These are phyloP conservation scores for Ochetophila trinervis DNA, from an alignment of 306 rosid species.

Conservation along the genomic window DNA sequence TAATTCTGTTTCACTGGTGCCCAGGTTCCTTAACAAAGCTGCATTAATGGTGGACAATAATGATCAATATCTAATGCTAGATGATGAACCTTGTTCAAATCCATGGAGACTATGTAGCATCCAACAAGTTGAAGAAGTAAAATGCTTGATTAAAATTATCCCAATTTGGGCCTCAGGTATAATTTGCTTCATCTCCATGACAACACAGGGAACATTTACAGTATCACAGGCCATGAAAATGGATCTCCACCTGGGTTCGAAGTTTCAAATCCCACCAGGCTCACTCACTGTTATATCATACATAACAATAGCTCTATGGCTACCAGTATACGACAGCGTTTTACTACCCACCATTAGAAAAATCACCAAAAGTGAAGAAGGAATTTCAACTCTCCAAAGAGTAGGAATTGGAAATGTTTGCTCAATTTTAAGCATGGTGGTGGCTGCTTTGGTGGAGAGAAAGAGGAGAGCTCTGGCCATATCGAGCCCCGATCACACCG, in stretches of 20 bases:
- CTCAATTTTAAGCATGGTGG: constrained; percentile 51
- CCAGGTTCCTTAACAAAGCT: constrained; percentile 54
- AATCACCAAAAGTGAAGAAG: constrained; percentile 48
- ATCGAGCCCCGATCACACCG: constrained; percentile 22
- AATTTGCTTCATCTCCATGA: constrained; percentile 32
- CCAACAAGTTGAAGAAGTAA: constrained; percentile 69
- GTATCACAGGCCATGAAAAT: constrained; percentile 59
- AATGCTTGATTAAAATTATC: constrained; percentile 47
- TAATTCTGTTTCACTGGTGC: neutral
- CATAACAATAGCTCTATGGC: constrained; percentile 41
- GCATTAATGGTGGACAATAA: constrained; percentile 38
- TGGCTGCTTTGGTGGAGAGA: constrained; percentile 48
- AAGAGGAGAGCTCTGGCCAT: constrained; percentile 40
- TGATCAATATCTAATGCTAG: constrained; percentile 26
- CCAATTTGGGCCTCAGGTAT: constrained; percentile 61
- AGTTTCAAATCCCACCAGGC: constrained; percentile 63
- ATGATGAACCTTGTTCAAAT: constrained; percentile 41
- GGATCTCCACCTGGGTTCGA: constrained; percentile 54
- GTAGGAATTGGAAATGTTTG: constrained; percentile 56
- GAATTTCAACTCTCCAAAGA: constrained; percentile 49
- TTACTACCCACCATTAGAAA: constrained; percentile 47
- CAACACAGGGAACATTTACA: constrained; percentile 48
- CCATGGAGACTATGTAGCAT: constrained; percentile 53
- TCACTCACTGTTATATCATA: constrained; percentile 46
- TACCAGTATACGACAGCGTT: constrained; percentile 54